These are phyloP conservation scores for Colletotrichum lentis DNA, from an alignment of 2,329 filamentous ascomycete genomes.

Conservation along the genomic window DNA sequence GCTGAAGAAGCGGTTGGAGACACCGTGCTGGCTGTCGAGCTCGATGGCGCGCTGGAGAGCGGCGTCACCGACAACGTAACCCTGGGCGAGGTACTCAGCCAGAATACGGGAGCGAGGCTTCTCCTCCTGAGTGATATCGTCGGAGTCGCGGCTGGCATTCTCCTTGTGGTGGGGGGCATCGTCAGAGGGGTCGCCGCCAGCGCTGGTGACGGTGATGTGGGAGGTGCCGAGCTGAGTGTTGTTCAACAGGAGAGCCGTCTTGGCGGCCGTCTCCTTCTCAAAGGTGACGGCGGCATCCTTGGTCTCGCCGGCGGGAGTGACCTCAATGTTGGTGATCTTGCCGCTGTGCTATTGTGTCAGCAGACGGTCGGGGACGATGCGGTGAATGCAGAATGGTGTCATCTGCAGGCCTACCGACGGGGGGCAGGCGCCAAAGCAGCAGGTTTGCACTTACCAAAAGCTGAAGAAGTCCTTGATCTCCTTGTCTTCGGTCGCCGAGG, in stretches of 20 bases:
- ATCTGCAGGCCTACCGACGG: not conserved
- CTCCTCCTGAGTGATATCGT: constrained; percentile 91
- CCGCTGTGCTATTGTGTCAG: constrained; percentile 64
- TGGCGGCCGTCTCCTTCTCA: constrained; percentile 95
- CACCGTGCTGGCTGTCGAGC: constrained; percentile 88
- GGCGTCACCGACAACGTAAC: constrained; percentile 80
- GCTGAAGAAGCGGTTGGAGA: constrained; percentile 79
- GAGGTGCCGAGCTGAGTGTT: constrained; percentile 93
- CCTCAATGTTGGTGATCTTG: constrained; percentile 85
- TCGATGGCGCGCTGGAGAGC: constrained; percentile 85
- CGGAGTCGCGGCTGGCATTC: constrained; percentile 64
- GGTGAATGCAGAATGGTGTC: constrained; percentile 1
- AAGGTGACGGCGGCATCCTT: constrained; percentile 94
- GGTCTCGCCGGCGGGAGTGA: constrained; percentile 72
- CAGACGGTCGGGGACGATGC: not conserved
- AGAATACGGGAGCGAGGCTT: constrained; percentile 94
- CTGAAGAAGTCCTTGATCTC: constrained; percentile 97
- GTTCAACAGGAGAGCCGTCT: constrained; percentile 95
- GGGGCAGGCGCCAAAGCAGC: not conserved
- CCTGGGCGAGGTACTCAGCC: constrained; percentile 95
- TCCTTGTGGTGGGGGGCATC: constrained; percentile 65
- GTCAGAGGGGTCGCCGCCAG: constrained; percentile 69
- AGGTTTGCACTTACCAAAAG: constrained; percentile 75
- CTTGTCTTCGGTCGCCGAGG: constrained; percentile 80
- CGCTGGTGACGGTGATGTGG: constrained; percentile 78